Conservation (phyloP, 352 stramenopile genomes). For the Globisporangium paroecandrum region DNA sequence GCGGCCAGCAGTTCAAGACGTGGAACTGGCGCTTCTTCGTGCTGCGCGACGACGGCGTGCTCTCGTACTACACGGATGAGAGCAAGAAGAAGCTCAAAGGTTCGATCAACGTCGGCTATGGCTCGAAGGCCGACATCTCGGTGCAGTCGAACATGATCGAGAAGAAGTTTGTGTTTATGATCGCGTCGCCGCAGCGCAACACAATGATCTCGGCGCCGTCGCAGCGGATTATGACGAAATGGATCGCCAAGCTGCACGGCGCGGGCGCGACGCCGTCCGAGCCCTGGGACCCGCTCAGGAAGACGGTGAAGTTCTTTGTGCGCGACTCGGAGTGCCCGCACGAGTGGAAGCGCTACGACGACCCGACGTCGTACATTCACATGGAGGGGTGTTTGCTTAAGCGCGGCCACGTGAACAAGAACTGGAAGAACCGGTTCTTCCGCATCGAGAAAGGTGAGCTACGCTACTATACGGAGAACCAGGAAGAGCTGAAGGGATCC, state of each 20-base stretch:
- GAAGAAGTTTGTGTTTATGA: constrained; percentile 81
- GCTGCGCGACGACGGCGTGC: constrained; percentile 69
- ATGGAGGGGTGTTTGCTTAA: constrained; percentile 86
- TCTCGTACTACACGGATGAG: constrained; percentile 81
- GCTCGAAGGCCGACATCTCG: constrained; percentile 69
- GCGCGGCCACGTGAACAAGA: constrained; percentile 82
- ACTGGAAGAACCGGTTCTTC: constrained; percentile 88
- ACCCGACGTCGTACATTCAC: constrained; percentile 82
- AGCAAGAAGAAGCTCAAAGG: constrained; percentile 75
- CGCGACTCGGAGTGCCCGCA: constrained; percentile 63
- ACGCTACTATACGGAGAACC: constrained; percentile 81
- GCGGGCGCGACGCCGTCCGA: constrained; percentile 60
- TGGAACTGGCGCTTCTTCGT: constrained; percentile 90
- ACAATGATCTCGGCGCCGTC: constrained; percentile 80
- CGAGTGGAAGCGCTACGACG: constrained; percentile 85
- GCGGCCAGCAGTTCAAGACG: constrained; percentile 86
- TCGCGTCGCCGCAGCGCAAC: constrained; percentile 68
- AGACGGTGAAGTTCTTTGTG: constrained; percentile 83
- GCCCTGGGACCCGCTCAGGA: constrained; percentile 74
- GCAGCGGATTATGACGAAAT: constrained; percentile 76
- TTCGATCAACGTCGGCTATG: constrained; percentile 70
- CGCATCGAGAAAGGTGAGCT: constrained; percentile 78
- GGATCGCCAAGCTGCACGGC: constrained; percentile 74
- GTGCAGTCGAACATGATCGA: constrained; percentile 82
- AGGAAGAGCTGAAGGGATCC: constrained; percentile 67